Conservation (phyloP, 2,329 filamentous ascomycete genomes). For the Penicillium sp. region DNA sequence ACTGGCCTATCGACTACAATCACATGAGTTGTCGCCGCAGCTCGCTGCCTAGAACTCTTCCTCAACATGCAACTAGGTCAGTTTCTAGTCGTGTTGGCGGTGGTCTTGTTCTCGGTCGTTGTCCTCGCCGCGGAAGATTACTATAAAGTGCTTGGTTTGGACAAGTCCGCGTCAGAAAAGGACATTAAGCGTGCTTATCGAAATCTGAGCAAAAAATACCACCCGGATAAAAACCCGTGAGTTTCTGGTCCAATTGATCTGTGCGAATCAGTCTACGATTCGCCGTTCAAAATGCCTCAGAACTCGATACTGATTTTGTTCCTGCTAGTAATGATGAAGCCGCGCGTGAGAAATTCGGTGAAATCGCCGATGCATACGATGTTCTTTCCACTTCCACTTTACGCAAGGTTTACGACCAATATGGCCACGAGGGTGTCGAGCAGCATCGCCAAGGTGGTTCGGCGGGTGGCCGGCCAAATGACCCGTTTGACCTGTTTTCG, state of each 20-base stretch:
- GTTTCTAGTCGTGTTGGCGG: slow-evolving; percentile 29
- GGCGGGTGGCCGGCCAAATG: slow-evolving; percentile 55
- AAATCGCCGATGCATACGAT: slow-evolving; percentile 93
- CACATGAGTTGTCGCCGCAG: slow-evolving; percentile 20
- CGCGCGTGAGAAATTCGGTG: slow-evolving; percentile 85
- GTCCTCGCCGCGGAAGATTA: slow-evolving; percentile 43
- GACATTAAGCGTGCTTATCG: slow-evolving; percentile 94
- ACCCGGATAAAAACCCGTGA: slow-evolving; percentile 97
- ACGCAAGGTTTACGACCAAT: slow-evolving; percentile 86
- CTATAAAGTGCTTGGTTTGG: slow-evolving; percentile 69
- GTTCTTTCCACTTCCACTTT: slow-evolving; percentile 72
- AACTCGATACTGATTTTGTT: neutral
- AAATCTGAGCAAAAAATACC: slow-evolving; percentile 86
- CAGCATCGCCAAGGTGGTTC: slow-evolving; percentile 69
- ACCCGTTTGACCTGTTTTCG: slow-evolving; percentile 94
- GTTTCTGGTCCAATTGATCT: no score
- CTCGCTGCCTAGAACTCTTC: slow-evolving; percentile 1
- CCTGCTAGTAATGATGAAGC: slow-evolving; percentile 63
- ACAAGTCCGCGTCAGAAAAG: slow-evolving; percentile 71
- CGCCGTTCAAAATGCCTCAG: no score
- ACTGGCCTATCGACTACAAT: no score
- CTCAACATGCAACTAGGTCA: slow-evolving; percentile 34
- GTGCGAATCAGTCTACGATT: no score
- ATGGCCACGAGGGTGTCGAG: slow-evolving; percentile 85
- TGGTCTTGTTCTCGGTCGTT: slow-evolving; percentile 36